A percentile compares a stretch with the other conserved stretches of the same genome.
Evolutionary conservation across 495 filamentous ascomycete genomes (phyloP).

Genomic region (Penicillium parvum): DNA sequence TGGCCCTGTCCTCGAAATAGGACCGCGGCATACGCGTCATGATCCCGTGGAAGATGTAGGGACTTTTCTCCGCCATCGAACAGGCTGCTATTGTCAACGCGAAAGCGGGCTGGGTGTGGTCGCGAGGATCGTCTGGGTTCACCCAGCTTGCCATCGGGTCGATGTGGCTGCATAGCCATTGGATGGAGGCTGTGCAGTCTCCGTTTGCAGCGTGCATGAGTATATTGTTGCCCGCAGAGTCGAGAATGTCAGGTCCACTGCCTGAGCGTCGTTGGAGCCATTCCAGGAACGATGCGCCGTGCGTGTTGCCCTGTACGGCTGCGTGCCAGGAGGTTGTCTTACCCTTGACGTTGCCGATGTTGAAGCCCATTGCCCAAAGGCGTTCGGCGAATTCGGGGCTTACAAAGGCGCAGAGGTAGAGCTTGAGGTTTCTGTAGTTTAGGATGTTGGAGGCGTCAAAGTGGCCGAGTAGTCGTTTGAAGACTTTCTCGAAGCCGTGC

Average conservation of each 20-base stretch:
- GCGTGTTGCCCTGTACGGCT: background rate
- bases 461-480: background rate
- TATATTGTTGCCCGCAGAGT: background rate
- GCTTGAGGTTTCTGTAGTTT: background rate
- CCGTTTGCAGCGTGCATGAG: background rate
- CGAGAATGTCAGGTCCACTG: background rate
- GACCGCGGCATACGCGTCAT: background rate
- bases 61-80: background rate
- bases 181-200: background rate
- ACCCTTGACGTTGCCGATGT: background rate
- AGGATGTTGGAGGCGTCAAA: background rate
- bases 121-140: background rate
- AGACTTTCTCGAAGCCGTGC: background rate
- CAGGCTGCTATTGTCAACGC: background rate
- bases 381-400: background rate
- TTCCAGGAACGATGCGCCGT: background rate
- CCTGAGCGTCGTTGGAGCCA: background rate
- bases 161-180: background rate
- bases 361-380: background rate
- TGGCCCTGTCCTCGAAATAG: background rate
- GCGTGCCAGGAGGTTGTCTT: background rate
- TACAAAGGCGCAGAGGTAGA: background rate
- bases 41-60: background rate
- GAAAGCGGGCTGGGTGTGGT: background rate
- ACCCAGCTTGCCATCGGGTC: background rate